Evolutionary conservation across 306 rosid species (phyloP).

Genomic region (Cucurbita maxima): DNA sequence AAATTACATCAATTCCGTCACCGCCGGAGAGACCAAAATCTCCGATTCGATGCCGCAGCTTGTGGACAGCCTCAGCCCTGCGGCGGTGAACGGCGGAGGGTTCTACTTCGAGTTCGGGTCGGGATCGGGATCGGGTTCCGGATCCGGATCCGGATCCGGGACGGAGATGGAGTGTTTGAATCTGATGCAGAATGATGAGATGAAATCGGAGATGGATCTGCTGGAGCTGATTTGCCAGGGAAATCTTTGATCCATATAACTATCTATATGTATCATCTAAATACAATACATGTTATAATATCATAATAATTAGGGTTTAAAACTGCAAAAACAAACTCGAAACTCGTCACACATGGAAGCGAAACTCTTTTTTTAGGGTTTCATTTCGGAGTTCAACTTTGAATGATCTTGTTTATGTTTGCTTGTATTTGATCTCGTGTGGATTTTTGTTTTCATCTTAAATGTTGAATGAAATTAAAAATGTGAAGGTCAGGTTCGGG

Average conservation of each 20-base stretch:
- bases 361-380: not conserved
- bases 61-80: not conserved
- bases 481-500: no score
- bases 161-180: constrained; percentile 11
- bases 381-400: not conserved
- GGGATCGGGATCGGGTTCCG: constrained; percentile 6
- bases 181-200: constrained; percentile 7
- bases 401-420: no score
- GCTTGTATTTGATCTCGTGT: not conserved
- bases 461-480: not conserved
- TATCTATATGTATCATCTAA: not conserved
- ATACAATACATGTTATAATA: not conserved
- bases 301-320: not conserved
- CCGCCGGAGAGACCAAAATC: not conserved
- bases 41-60: not conserved
- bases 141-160: not conserved
- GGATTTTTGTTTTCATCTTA: not conserved
- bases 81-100: not conserved
- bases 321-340: not conserved
- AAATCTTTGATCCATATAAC: not conserved
- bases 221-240: constrained; percentile 19
- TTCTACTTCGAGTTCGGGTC: not conserved
- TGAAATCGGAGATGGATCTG: constrained; percentile 27
- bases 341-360: not conserved
- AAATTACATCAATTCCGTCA: constrained; percentile 31